A percentile compares a stretch with the other conserved stretches of the same genome.
phyloP scores from a whole-genome alignment of 495 filamentous ascomycete genomes.

The Xeromyces bisporus region DNA sequence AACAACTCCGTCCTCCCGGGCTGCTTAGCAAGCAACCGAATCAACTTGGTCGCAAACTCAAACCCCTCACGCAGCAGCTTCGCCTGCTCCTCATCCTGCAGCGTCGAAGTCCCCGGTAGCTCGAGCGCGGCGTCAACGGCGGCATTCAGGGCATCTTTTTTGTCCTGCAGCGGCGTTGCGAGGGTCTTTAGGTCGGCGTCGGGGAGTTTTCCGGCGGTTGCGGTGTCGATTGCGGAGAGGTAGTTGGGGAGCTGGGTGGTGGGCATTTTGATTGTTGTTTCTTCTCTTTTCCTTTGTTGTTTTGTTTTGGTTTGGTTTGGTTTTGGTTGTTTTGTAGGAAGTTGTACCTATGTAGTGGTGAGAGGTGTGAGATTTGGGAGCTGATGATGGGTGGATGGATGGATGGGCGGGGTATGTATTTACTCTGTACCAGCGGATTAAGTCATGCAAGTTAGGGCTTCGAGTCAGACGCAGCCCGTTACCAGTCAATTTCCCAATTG shows the following conservation, averaged over 20 bases:
- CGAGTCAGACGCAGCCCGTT: no score
- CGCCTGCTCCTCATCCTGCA: constrained; percentile 8
- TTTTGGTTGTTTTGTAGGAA: no score
- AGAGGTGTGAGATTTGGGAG: no score
- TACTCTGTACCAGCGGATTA: no score
- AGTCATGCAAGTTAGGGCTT: no score
- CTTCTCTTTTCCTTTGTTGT: no score
- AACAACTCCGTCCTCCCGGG: constrained; percentile 37
- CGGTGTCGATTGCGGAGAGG: constrained; percentile 12
- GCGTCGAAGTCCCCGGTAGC: constrained; percentile 7
- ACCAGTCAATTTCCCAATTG: no score
- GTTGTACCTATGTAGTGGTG: no score
- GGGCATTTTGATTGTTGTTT: no score
- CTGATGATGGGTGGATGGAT: no score
- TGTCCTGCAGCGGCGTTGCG: constrained; percentile 12
- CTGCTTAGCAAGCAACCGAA: constrained; percentile 38
- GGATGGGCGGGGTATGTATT: no score
- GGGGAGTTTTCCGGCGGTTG: constrained; percentile 18
- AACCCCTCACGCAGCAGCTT: constrained; percentile 13
- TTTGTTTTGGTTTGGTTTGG: no score
- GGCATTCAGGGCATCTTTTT: background rate
- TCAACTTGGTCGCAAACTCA: constrained; percentile 32
- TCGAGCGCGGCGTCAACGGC: constrained; percentile 4
- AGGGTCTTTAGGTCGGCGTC: constrained; percentile 16
- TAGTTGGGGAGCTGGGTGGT: background rate